These are phyloP conservation scores for Fomitopsis palustris DNA, from an alignment of 1,284 basidiomycete species.

Conservation along the genomic window DNA sequence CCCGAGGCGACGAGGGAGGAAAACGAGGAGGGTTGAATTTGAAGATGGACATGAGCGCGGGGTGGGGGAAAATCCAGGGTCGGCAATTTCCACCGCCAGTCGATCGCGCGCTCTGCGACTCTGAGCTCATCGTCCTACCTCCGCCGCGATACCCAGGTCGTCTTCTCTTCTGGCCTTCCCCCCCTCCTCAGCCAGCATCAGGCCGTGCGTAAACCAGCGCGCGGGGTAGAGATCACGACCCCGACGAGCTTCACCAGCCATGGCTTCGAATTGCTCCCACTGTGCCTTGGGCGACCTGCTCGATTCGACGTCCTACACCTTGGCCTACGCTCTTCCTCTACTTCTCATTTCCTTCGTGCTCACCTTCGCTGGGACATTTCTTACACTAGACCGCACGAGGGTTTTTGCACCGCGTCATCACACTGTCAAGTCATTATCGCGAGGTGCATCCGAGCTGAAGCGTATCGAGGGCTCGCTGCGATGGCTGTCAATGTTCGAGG, in stretches of 20 bases:
- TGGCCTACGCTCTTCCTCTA: slow-evolving; percentile 55
- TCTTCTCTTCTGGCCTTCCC: too few relatives aligned
- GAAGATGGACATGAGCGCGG: background rate
- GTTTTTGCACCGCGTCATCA: slow-evolving; percentile 45
- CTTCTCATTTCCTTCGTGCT: slow-evolving; percentile 48
- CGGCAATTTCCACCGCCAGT: slow-evolving; percentile 1
- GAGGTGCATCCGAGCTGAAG: slow-evolving; percentile 10
- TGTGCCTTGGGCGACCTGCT: slow-evolving; percentile 21
- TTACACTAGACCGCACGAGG: slow-evolving; percentile 63
- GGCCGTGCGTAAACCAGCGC: background rate
- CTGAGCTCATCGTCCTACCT: background rate
- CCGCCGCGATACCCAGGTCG: background rate
- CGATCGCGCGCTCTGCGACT: background rate
- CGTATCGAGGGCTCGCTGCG: slow-evolving; percentile 24
- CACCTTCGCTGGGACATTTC: slow-evolving; percentile 61
- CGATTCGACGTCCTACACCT: slow-evolving; percentile 21
- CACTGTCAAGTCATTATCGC: background rate
- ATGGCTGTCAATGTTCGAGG: slow-evolving; percentile 42
- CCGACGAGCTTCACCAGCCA: background rate
- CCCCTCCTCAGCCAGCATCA: background rate
- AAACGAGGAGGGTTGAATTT: background rate
- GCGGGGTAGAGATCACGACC: too few relatives aligned
- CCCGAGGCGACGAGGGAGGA: background rate
- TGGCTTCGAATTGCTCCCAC: slow-evolving; percentile 15
- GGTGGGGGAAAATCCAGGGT: background rate